phyloP scores from a whole-genome alignment of 371 early-diverging fungal species.

The Coemansia sp. region DNA sequence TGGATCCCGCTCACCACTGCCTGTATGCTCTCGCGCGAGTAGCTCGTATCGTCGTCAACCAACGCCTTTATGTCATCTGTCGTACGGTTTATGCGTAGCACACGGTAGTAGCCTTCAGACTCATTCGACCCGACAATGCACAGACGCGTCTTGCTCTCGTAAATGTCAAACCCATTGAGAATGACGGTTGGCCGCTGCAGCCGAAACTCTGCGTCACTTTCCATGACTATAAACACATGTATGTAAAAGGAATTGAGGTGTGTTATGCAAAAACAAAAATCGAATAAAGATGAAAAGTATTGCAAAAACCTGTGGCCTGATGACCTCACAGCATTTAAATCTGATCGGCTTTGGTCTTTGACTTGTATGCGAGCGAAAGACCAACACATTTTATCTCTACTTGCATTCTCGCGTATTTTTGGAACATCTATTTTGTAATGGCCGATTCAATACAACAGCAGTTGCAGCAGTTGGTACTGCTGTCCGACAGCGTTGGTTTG shows the following conservation, averaged over 20 bases:
- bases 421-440: conserved; percentile 14
- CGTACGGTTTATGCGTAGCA: conserved; percentile 87
- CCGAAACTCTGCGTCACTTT: conserved; percentile 13
- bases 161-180: conserved; percentile 39
- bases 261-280: too few species aligned
- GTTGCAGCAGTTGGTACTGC: conserved; percentile 46
- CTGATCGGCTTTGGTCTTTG: background rate
- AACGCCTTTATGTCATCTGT: conserved; percentile 55
- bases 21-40: conserved; percentile 17
- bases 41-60: conserved; percentile 57
- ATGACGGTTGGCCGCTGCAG: conserved; percentile 27
- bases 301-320: background rate
- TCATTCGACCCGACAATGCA: conserved; percentile 84
- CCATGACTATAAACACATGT: background rate
- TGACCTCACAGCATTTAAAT: background rate
- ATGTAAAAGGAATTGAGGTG: too few species aligned
- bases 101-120: conserved; percentile 70
- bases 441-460: conserved; percentile 52
- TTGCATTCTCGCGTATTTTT: background rate
- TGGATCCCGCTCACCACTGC: conserved; percentile 10
- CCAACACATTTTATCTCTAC: background rate
- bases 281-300: background rate
- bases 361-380: too few species aligned
- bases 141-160: conserved; percentile 39
- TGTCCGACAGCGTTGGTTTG: conserved; percentile 39